These are phyloP conservation scores for Floccularia luteovirens DNA, from an alignment of 768 basidiomycete species.

Conservation along the genomic window DNA sequence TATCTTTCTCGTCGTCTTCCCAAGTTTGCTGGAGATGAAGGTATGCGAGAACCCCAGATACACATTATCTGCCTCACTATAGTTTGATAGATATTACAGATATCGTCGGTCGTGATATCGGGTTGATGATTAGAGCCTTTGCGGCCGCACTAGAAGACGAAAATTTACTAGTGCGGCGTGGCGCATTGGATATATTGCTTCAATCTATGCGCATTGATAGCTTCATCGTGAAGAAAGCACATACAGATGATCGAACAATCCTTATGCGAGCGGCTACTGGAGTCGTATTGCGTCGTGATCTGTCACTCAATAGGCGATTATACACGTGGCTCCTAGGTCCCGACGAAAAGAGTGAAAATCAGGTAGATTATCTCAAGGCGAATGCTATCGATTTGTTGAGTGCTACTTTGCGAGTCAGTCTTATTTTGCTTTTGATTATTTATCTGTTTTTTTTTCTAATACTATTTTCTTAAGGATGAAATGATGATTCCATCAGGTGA, in stretches of 20 bases:
- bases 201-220: slow-evolving; percentile 74
- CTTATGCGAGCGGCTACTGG: slow-evolving; percentile 82
- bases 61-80: not conserved
- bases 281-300: slow-evolving; percentile 87
- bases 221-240: slow-evolving; percentile 57
- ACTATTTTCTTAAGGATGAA: slow-evolving; percentile 44
- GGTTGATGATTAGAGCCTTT: slow-evolving; percentile 91
- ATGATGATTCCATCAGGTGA: slow-evolving; percentile 68
- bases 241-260: slow-evolving; percentile 67
- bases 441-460: not conserved
- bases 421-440: not conserved
- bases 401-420: slow-evolving; percentile 56
- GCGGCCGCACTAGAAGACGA: slow-evolving; percentile 89
- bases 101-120: slow-evolving; percentile 80
- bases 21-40: slow-evolving; percentile 60
- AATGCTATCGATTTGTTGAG: slow-evolving; percentile 69
- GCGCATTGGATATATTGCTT: slow-evolving; percentile 77
- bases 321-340: slow-evolving; percentile 91
- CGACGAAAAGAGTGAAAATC: slow-evolving; percentile 69
- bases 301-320: slow-evolving; percentile 87
- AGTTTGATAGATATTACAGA: slow-evolving; percentile 46
- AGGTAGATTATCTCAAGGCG: slow-evolving; percentile 60
- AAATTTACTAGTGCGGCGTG: slow-evolving; percentile 83
- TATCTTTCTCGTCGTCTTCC: slow-evolving; percentile 81
- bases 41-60: slow-evolving; percentile 22